Base-by-base conservation (phyloP, 2,329 filamentous ascomycete species). In the Kalmusia sp. region DNA sequence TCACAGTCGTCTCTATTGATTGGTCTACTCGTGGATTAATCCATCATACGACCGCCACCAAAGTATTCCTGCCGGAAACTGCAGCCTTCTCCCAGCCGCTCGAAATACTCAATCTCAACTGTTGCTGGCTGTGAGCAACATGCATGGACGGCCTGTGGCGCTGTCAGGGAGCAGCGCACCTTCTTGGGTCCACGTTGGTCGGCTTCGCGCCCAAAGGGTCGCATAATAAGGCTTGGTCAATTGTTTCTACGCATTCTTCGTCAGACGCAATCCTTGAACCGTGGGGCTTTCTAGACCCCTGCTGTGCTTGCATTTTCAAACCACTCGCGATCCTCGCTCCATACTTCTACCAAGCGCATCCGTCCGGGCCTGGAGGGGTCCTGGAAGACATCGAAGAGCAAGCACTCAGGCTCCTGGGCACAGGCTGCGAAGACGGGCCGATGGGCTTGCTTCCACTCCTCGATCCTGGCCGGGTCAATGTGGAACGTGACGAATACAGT, bases 341-440 rank as follows among this genome's bases (percentile, higher is more conserved):
- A 51, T 7, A 51, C 49, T 17, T 51, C 40, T 12, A 51, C 39
- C n/a, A 51, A 28, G 6, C 49, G 27, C 15, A 51, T 46, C 7
- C 15, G 39, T 15, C 49, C 41, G 6, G 31, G 39, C 3, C 4
- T 28, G 2, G 2, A 4, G 2, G 39, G 22, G 14, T 27, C 39
- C 3, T 43, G 22, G 33, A 51, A 51, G 12, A 51, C 39, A 14
- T 51, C 40, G 24, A 53, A 53, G 19, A 35, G 19, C n/a, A 53
- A 34, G 27, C 50, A 51, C 30, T 51, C 40, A 3, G 39, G 39
- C 19, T 51, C 40, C 3, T 8, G 4, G n/a, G 49, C 49, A 28
- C 39, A 46, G 9, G 30, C 28, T 12, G 27, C 39, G 39, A 39
- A 51, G 15, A 51, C 39, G n/a, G 49, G 49, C 8, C 49, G 49